Evolutionary conservation across 192 early-diverging fungal species (phyloP), one percentile per base, ranked within the genome.

Genomic region (Dispira simplex): DNA sequence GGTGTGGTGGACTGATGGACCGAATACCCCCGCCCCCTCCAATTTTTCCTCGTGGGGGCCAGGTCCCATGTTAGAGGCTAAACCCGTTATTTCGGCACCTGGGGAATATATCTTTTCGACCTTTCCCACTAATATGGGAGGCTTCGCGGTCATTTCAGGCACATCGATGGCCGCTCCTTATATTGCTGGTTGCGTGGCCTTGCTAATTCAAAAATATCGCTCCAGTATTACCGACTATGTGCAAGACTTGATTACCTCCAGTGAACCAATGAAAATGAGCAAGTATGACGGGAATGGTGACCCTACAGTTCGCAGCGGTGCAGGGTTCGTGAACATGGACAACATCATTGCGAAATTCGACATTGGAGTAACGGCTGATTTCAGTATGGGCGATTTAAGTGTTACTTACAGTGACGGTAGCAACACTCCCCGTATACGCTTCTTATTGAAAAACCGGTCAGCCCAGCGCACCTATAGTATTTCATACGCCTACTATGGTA

Each of bases 101-200:
- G 65, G 65, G 0, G 63, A 53, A 16, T 18, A 27, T 27, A 64
- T 64, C 14, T 64, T 43, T 28, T 64, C 63, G 5, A 64, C 63
- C 25, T 18, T 49, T 12, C 63, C 63, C 1, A 18, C 13, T 5
- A 43, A 20, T 20, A 20, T 18, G 23, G 48, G 48, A 10, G 25
- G n/a, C 12, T 64, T 49, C 28, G 63, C 13, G 8, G 25, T 14
- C n/a, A 16, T 25, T 18, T 64, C 63, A 6, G 63, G 63, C 28
- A 64, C 63, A 12, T 64, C 63, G n/a, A 64, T 64, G 63, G 16
- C 46, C 23, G 44, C 63, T 10, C 46, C 46, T 6, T 47, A 49
- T n/a, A 21, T 64, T 28, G 16, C 63, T 27, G 63, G 63, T 1
- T 21, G n/a, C 2, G 48, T 49, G n/a, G 63, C 63, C 6, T 32